phyloP scores from a whole-genome alignment of 1,139 yeast genomes.

The Pichia sp. region DNA sequence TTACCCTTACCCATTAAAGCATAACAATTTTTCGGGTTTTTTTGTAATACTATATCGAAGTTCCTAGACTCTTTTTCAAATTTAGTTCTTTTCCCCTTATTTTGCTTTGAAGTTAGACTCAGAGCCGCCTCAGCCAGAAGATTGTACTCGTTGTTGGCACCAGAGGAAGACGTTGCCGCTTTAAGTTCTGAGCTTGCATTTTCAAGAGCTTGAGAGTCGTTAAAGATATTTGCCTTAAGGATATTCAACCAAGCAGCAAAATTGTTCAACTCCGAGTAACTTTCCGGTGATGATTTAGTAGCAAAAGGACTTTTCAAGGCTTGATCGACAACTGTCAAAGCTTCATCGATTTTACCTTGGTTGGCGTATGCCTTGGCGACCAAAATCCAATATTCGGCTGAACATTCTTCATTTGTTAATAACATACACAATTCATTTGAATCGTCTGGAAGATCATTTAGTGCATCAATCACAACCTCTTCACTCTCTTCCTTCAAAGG shows the following conservation, averaged over 20 bases:
- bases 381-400: constrained; percentile 75
- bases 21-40: constrained; percentile 53
- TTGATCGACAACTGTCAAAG: constrained; percentile 57
- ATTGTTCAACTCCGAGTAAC: constrained; percentile 52
- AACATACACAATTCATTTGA: constrained; percentile 76
- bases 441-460: constrained; percentile 81
- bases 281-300: constrained; percentile 40
- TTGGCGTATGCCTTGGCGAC: constrained; percentile 79
- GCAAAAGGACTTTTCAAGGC: constrained; percentile 49
- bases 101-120: constrained; percentile 26
- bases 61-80: constrained; percentile 66
- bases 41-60: constrained; percentile 51
- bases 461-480: constrained; percentile 66
- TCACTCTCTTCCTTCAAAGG: constrained; percentile 60
- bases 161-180: constrained; percentile 22
- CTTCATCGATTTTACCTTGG: constrained; percentile 55
- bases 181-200: constrained; percentile 27
- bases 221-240: constrained; percentile 33
- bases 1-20: constrained; percentile 88
- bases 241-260: constrained; percentile 75
- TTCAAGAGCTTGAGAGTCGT: constrained; percentile 23
- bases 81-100: constrained; percentile 29
- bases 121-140: constrained; percentile 29
- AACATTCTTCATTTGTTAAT: constrained; percentile 74
- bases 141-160: constrained; percentile 23